Conservation (phyloP, 1,139 yeast genomes). For the Debaryomycetaceae sp. region DNA sequence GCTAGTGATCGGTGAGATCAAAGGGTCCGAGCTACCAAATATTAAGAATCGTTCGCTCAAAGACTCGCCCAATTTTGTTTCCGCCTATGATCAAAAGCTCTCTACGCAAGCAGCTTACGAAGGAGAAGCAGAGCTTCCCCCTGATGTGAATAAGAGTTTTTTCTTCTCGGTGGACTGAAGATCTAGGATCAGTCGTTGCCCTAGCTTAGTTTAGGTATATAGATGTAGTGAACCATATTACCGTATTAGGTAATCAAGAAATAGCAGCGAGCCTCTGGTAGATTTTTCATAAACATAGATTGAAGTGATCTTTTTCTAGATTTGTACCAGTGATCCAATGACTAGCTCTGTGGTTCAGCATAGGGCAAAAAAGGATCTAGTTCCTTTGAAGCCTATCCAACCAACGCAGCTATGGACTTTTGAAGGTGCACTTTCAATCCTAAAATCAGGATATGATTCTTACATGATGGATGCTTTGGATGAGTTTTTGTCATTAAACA, state of each 20-base stretch:
- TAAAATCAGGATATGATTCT: constrained; percentile 30
- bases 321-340: neutral
- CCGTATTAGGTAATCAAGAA: constrained; percentile 8
- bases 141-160: constrained; percentile 14
- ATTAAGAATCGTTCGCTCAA: constrained; percentile 59
- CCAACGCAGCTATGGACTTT: constrained; percentile 45
- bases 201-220: neutral
- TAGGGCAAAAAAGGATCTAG: neutral
- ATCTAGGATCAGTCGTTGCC: neutral
- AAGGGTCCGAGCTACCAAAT: constrained; percentile 47
- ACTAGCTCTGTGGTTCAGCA: constrained; percentile 1
- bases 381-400: constrained; percentile 30
- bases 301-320: neutral
- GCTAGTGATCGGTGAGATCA: constrained; percentile 51
- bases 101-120: constrained; percentile 14
- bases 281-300: constrained; percentile 1
- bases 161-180: constrained; percentile 2
- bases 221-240: neutral
- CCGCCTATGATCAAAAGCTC: constrained; percentile 13
- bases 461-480: constrained; percentile 40
- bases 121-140: constrained; percentile 28
- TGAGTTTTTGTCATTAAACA: constrained; percentile 40
- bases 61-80: constrained; percentile 38
- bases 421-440: constrained; percentile 36
- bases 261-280: neutral